phyloP scores from a whole-genome alignment of 768 basidiomycete species.

The Boletales sp. region DNA sequence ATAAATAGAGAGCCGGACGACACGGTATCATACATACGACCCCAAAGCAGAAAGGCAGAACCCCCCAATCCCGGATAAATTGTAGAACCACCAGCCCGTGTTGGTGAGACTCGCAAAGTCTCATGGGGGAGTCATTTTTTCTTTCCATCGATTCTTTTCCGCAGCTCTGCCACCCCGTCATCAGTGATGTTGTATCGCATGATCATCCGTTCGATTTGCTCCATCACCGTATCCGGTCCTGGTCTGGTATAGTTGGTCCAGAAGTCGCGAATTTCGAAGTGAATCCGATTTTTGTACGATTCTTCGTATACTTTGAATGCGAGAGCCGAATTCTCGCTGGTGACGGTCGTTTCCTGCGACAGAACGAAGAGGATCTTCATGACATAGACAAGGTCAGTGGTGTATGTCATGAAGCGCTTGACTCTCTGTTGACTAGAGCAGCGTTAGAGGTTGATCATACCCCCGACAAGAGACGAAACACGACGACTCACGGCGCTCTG shows the following conservation, averaged over 20 bases:
- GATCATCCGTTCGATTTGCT: not conserved
- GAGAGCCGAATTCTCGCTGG: not conserved
- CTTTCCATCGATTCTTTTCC: too few species aligned
- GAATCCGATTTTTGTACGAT: not conserved
- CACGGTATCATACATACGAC: too few species aligned
- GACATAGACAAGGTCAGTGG: not conserved
- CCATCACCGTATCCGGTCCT: not conserved
- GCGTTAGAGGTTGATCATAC: not conserved
- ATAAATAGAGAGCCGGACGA: too few species aligned
- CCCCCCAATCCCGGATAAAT: too few species aligned
- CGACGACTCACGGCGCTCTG: not conserved
- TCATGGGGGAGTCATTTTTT: too few species aligned
- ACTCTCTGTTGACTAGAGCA: not conserved
- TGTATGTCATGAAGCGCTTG: not conserved
- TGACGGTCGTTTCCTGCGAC: not conserved
- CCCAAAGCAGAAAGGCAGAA: too few species aligned
- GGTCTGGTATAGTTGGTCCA: not conserved
- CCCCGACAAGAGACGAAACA: not conserved
- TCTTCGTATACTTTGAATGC: not conserved
- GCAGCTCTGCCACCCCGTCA: not conserved
- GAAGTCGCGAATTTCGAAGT: not conserved
- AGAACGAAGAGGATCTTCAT: conserved; percentile 2
- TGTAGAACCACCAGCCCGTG: too few species aligned
- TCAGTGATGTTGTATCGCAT: not conserved
- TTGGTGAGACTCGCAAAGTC: too few species aligned